These are phyloP conservation scores for Lactarius psammicola DNA, from an alignment of 768 basidiomycete species.

Conservation along the genomic window DNA sequence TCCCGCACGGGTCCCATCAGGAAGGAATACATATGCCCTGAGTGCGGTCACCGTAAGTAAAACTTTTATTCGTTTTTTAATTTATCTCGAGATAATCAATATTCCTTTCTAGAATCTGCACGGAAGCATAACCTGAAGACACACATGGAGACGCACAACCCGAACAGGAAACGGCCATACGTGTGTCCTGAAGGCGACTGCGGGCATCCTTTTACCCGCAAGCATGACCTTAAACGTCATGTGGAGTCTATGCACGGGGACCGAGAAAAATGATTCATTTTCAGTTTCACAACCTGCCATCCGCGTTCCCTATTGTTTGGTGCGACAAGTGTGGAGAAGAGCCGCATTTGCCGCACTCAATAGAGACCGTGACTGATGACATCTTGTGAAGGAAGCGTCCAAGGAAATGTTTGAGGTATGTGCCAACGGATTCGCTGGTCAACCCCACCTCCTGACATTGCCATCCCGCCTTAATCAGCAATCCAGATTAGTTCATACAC, in stretches of 20 bases:
- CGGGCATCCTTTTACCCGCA: neutral
- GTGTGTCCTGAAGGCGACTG: neutral
- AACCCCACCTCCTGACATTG: neutral
- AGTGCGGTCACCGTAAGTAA: neutral
- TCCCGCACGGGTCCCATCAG: neutral
- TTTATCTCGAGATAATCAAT: neutral
- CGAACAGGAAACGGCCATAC: neutral
- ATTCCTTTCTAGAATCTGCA: neutral
- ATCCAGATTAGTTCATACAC: neutral
- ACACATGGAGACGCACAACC: neutral
- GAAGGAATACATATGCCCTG: neutral
- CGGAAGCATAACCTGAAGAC: neutral
- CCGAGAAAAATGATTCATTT: neutral
- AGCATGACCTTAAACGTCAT: neutral
- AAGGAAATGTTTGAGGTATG: neutral
- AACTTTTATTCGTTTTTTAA: neutral
- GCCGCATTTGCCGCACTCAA: neutral
- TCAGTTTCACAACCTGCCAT: neutral
- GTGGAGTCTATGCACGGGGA: neutral
- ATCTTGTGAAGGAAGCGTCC: neutral
- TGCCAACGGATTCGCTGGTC: neutral
- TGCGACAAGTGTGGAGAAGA: neutral
- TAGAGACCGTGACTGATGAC: neutral
- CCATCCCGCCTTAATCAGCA: neutral
- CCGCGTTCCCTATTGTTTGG: neutral